Evolutionary conservation across 192 early-diverging fungal species (phyloP).

Genomic region (Backusella circina): DNA sequence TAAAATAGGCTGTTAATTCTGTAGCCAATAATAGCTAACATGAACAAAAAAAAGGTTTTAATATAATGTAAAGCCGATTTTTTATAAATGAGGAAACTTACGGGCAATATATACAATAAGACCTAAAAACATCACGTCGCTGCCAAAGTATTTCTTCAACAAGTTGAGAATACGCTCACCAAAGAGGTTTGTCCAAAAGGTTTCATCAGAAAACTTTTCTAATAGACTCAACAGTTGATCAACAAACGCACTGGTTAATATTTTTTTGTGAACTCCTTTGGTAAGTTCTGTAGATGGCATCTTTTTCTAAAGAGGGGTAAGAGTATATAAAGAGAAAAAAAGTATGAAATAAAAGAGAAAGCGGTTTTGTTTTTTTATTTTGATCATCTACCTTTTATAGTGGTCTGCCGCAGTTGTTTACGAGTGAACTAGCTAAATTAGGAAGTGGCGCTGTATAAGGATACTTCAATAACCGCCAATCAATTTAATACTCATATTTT

Average conservation of each 20-base stretch:
- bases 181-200: constrained; percentile 16
- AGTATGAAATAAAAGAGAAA: background rate
- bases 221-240: background rate
- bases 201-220: constrained; percentile 9
- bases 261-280: background rate
- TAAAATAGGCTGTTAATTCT: background rate
- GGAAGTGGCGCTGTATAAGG: background rate
- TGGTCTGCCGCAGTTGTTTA: background rate
- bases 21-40: constrained; percentile 8
- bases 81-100: background rate
- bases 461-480: background rate
- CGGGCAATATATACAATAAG: constrained; percentile 15
- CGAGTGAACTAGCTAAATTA: background rate
- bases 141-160: constrained; percentile 16
- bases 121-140: constrained; percentile 19
- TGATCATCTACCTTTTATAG: background rate
- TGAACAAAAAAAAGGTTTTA: background rate
- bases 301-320: background rate
- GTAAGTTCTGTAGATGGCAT: background rate
- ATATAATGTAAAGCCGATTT: background rate
- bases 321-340: background rate
- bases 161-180: constrained; percentile 8
- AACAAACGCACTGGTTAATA: background rate
- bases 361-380: background rate
- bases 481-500: background rate